A percentile compares a stretch with the other conserved stretches of the same genome.
Evolutionary conservation across 78 protist genomes (phyloP).

Genomic region (Polysphondylium violaceum): DNA sequence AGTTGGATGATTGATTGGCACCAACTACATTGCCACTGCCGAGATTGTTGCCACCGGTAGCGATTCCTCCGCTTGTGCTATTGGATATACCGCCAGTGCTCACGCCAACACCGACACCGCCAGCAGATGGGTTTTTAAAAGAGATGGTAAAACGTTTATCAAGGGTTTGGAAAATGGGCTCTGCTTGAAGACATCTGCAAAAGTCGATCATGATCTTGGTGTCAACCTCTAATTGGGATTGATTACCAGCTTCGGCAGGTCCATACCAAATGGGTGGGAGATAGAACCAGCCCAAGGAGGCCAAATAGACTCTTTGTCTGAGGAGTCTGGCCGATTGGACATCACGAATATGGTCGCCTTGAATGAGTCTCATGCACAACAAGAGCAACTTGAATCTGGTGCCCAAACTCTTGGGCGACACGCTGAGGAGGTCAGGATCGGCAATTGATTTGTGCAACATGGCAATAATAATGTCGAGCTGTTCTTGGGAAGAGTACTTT

Average conservation of each 20-base stretch:
- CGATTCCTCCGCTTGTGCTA: too few species aligned
- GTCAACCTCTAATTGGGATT: conserved; percentile 26
- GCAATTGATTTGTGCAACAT: conserved; percentile 80
- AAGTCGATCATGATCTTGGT: conserved; percentile 41
- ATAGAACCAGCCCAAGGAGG: conserved; percentile 79
- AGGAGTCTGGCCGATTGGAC: not conserved
- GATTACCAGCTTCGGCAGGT: conserved; percentile 27
- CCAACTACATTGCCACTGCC: not conserved
- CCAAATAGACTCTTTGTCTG: conserved; percentile 65
- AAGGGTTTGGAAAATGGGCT: conserved; percentile 25
- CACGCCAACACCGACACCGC: too few species aligned
- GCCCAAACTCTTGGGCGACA: conserved; percentile 68
- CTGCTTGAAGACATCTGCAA: conserved; percentile 66
- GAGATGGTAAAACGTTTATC: conserved; percentile 40
- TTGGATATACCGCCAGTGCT: too few species aligned
- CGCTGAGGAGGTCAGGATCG: conserved; percentile 61
- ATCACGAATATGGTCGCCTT: conserved; percentile 52
- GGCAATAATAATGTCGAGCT: conserved; percentile 38
- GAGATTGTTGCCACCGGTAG: not conserved
- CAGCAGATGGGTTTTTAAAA: not conserved
- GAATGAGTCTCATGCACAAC: conserved; percentile 53
- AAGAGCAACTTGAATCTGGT: conserved; percentile 77
- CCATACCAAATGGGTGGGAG: conserved; percentile 81
- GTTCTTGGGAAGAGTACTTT: conserved; percentile 32
- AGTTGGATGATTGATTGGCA: not conserved